These are phyloP conservation scores for Gossypium thurberi DNA, from an alignment of 345 rosid genomes.

Conservation along the genomic window DNA sequence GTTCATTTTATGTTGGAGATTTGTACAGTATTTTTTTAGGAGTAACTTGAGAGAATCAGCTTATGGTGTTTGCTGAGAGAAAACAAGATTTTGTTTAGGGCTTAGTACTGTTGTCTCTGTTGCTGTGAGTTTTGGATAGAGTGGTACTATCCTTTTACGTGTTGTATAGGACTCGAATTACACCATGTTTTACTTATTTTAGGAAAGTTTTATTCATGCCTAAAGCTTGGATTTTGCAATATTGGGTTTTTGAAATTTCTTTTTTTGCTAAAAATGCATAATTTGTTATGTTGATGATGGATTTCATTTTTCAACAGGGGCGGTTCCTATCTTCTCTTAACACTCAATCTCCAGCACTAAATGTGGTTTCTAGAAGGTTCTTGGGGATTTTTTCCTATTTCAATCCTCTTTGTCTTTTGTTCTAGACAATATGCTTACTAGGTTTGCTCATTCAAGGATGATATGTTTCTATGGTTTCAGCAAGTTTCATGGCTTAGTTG, in stretches of 20 bases:
- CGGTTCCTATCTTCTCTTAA: constrained; percentile 70
- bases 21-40: background rate
- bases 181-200: background rate
- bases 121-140: background rate
- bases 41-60: background rate
- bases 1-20: background rate
- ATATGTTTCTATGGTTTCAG: constrained; percentile 33
- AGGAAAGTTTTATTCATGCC: background rate
- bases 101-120: background rate
- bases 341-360: constrained; percentile 80
- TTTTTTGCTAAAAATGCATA: background rate
- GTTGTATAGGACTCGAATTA: background rate
- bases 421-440: background rate
- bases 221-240: constrained; percentile 7
- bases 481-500: constrained; percentile 83
- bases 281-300: constrained; percentile 14
- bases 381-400: constrained; percentile 2
- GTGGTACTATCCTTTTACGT: background rate
- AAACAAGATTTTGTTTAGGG: background rate
- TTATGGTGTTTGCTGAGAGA: background rate
- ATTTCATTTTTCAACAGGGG: constrained; percentile 43
- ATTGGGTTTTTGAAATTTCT: background rate
- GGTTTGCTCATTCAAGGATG: constrained; percentile 17
- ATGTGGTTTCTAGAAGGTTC: constrained; percentile 89
- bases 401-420: background rate